Evolutionary conservation across 371 early-diverging fungal species (phyloP), one percentile per base, ranked within the genome.

Genomic region (Paraphysoderma sedebokerense): DNA sequence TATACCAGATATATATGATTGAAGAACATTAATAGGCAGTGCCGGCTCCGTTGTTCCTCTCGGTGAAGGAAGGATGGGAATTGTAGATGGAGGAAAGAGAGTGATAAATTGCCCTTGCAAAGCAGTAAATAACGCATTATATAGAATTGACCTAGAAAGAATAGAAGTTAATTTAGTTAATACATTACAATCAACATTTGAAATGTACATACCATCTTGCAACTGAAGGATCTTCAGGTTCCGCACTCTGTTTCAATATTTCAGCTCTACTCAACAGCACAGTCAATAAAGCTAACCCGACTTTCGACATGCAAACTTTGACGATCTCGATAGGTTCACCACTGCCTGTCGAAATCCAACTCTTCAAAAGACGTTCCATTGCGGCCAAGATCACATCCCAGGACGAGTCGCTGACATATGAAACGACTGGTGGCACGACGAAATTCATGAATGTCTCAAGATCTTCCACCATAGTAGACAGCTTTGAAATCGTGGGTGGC

Each of bases 261-360:
- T 88, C 91, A 11, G 89, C 87, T 33, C 93, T 82, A 19, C 81
- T 81, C 47, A 95, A 67, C 26, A 92, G 70, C 68, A 92, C 72
- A 0, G 92, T 88, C 62, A 95, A 66, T 31, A 92, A 73, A 1
- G 82, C 81, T 48, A 92, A 66, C 3, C 91, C 96, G 36, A 79
- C 79, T 66, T 70, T 54, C 9, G 27, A 11, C 32, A 17, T 8
- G 19, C 81, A 81, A 7, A 95, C 68, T 70, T 79, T 76, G 9
- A 75, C 63, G 50, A 91, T 68, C 49, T 84, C 83, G 65, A 87
- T 89, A 35, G 88, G 76, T 50, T 87, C 85, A n/a, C n/a, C n/a
- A n/a, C n/a, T n/a, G n/a, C n/a, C n/a, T n/a, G n/a, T n/a, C n/a
- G n/a, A n/a, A n/a, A n/a, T n/a, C n/a, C n/a, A n/a, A n/a, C n/a